Evolutionary conservation across 2,329 filamentous ascomycete species (phyloP), one percentile per base, ranked within the genome.

Genomic region (Neopestalotiopsis sp.): DNA sequence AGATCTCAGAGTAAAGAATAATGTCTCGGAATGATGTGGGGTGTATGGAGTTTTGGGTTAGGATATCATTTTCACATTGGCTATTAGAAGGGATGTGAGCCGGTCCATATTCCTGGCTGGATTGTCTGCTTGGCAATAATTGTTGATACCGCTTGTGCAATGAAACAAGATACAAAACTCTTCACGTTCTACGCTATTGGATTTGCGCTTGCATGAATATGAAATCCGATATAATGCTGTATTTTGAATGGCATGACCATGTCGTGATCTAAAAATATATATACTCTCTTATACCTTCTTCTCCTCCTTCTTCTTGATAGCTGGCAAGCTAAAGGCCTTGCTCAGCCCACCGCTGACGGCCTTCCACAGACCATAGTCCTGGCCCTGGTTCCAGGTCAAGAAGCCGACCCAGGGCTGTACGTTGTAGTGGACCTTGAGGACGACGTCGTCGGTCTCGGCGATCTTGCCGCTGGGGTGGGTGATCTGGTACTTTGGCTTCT

Each of bases 401-500:
- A 92, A 82, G 14, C 96, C 96, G 12, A 99, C 94, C 94, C 95
- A 98, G 40, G 96, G 96, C 85, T 99, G 96, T 70, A 98, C 92
- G 82, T 98, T 98, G 90, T 97, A 99, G 78, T 96, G 92, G 66
- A 98, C 84, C 75, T 91, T 90, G 71, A 99, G 84, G 38, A 89
- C 91, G 68, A 95, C 94, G 78, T 96, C 90, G 65, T 87, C 84
- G 63, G 90, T 86, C 76, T 92, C 87, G 61, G 93, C 92, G 73
- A 98, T 87, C 80, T 90, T 91, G 70, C 95, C 93, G 12, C 88
- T 88, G 12, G 95, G 93, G 80, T 98, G 94, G 4, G 95, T 97
- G 82, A 99, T 96, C 79, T 97, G 94, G 85, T 99, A 99, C 82
- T 99, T 99, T 2, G 95, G 93, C 78, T 91, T 92, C 80, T 97